Evolutionary conservation across 768 basidiomycete genomes (phyloP).

Genomic region (Epithele typhae): DNA sequence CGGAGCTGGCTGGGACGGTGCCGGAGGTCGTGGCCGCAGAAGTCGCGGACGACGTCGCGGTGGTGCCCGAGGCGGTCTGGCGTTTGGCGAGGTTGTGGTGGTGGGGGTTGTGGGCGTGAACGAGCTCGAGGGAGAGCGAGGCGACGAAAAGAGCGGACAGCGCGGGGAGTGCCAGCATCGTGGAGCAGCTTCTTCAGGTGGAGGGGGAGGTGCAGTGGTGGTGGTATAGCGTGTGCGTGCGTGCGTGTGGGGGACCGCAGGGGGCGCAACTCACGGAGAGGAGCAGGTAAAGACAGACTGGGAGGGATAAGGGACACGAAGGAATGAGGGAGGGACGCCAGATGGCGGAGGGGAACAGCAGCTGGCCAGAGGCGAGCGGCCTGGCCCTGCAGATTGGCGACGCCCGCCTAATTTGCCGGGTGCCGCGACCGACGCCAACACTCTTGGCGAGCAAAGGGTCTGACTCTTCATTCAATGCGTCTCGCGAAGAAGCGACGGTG

Average conservation of each 20-base stretch:
- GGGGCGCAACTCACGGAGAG: slow-evolving; percentile 18
- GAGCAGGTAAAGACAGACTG: no score
- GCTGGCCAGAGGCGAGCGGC: not conserved
- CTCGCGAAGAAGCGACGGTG: no score
- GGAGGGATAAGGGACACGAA: slow-evolving; percentile 1
- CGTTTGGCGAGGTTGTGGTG: slow-evolving; percentile 13
- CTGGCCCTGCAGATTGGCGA: not conserved
- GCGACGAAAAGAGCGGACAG: slow-evolving; percentile 19
- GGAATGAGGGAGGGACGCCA: slow-evolving; percentile 4
- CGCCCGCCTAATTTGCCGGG: not conserved
- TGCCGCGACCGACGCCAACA: no score
- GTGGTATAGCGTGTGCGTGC: not conserved
- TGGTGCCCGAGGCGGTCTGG: slow-evolving; percentile 8
- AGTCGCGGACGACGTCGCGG: slow-evolving; percentile 12
- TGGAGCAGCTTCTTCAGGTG: no score
- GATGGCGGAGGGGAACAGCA: slow-evolving; percentile 2
- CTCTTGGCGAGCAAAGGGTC: no score
- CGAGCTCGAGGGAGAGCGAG: slow-evolving; percentile 15
- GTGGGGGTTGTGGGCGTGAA: slow-evolving; percentile 9
- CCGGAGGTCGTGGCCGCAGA: slow-evolving; percentile 7
- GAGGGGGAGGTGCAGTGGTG: no score
- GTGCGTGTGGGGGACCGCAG: slow-evolving; percentile 5
- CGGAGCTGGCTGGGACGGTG: slow-evolving; percentile 22
- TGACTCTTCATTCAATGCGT: no score
- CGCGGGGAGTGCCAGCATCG: slow-evolving; percentile 14